Evolutionary conservation across 225 moss, liverwort and hornwort genomes (phyloP).

Genomic region (Neckera pumila): DNA sequence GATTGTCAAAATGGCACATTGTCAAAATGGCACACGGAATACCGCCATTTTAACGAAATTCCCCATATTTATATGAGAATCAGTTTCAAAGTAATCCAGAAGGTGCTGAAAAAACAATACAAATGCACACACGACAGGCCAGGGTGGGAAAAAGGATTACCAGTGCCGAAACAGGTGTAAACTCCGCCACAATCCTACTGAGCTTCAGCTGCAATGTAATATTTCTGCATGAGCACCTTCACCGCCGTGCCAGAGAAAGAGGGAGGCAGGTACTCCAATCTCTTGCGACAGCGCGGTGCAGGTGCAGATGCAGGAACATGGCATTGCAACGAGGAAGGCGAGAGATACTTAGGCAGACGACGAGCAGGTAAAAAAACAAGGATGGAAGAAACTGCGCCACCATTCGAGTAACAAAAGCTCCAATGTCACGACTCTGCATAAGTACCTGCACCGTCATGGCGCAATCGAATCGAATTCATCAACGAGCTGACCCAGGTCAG

Average conservation of each 20-base stretch:
- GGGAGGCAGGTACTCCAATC: neutral
- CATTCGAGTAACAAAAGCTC: neutral
- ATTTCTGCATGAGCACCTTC: slow-evolving; percentile 40
- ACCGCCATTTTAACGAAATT: too few species aligned
- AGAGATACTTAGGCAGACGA: neutral
- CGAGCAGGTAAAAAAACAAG: neutral
- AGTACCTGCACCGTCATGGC: slow-evolving; percentile 36
- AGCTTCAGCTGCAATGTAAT: slow-evolving; percentile 24
- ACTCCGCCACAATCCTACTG: neutral
- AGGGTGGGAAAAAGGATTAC: neutral
- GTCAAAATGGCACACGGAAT: too few species aligned
- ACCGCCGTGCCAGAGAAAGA: slow-evolving; percentile 1
- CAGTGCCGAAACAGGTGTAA: neutral
- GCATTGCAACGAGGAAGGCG: slow-evolving; percentile 10
- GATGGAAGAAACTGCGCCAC: neutral
- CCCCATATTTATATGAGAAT: too few species aligned
- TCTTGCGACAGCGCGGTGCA: slow-evolving; percentile 20
- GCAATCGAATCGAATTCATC: neutral
- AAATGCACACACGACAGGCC: neutral
- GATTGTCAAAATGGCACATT: too few species aligned
- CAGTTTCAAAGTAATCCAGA: neutral
- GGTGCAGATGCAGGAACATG: slow-evolving; percentile 51
- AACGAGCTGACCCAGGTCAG: neutral
- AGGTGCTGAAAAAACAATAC: neutral
- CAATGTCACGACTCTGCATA: slow-evolving; percentile 31